These are phyloP conservation scores for Rhodocollybia butyracea DNA, from an alignment of 768 basidiomycete genomes.

Conservation along the genomic window DNA sequence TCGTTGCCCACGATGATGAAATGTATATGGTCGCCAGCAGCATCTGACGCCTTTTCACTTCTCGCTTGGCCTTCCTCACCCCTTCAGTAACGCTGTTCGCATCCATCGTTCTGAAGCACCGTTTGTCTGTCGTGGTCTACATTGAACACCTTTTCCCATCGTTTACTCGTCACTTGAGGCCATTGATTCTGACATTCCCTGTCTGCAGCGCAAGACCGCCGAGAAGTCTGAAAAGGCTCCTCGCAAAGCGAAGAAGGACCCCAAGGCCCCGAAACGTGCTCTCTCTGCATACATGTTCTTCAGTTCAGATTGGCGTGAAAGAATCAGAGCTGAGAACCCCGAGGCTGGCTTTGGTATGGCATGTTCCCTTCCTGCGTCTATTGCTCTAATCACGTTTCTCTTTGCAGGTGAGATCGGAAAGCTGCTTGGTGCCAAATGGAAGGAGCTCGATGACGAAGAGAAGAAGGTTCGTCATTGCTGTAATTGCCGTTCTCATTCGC, in stretches of 20 bases:
- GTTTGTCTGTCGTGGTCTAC: no score
- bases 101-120: no score
- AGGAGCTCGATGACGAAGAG: slow-evolving; percentile 87
- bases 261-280: slow-evolving; percentile 85
- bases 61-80: no score
- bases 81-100: no score
- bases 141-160: not conserved
- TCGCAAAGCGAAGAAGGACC: slow-evolving; percentile 69
- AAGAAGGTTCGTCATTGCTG: slow-evolving; percentile 65
- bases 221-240: slow-evolving; percentile 65
- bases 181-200: not conserved
- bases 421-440: slow-evolving; percentile 95
- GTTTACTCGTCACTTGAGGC: not conserved
- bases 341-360: slow-evolving; percentile 84
- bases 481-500: not conserved
- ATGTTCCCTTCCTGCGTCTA: slow-evolving; percentile 2
- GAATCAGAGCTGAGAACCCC: slow-evolving; percentile 94
- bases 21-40: not conserved
- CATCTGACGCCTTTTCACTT: no score
- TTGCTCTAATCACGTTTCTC: not conserved
- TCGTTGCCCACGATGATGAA: slow-evolving; percentile 3
- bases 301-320: slow-evolving; percentile 91
- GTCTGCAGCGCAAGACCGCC: slow-evolving; percentile 66
- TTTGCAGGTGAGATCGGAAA: slow-evolving; percentile 85
- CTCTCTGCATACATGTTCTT: slow-evolving; percentile 99